Percentiles rank a stretch among this genome's conserved stretches.
Conservation (phyloP, 495 filamentous ascomycete species). For the Sporormia fimetaria region DNA sequence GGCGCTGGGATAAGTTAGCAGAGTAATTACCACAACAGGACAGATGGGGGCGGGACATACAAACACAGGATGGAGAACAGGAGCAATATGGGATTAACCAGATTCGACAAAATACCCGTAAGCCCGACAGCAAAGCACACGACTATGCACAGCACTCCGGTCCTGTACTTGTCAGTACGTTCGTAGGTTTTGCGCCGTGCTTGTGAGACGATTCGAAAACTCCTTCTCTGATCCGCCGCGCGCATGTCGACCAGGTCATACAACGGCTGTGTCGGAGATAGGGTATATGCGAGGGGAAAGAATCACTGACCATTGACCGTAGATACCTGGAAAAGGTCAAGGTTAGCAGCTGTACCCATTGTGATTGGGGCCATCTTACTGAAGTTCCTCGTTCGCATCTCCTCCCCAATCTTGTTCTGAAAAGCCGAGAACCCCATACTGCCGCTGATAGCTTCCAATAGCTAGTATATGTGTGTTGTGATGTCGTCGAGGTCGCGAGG, state of each 20-base stretch:
- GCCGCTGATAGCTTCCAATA: too few relatives aligned
- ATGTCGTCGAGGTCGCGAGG: too few relatives aligned
- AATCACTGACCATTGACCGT: slow-evolving; percentile 87
- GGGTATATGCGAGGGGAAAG: background rate
- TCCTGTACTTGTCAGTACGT: slow-evolving; percentile 51
- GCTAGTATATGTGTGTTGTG: too few relatives aligned
- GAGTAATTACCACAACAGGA: background rate
- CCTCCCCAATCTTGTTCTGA: slow-evolving; percentile 47
- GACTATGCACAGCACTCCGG: slow-evolving; percentile 85
- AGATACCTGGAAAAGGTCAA: slow-evolving; percentile 65
- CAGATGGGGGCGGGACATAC: slow-evolving; percentile 43
- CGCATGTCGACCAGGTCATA: too few relatives aligned
- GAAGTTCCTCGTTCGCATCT: slow-evolving; percentile 94
- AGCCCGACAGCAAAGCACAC: slow-evolving; percentile 93
- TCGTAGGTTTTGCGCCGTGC: too few relatives aligned
- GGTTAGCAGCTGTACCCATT: slow-evolving; percentile 25
- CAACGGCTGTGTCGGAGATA: too few relatives aligned
- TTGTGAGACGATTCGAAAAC: too few relatives aligned
- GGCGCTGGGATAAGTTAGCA: slow-evolving; percentile 40
- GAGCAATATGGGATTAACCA: slow-evolving; percentile 41
- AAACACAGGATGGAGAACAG: slow-evolving; percentile 75
- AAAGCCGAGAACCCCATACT: too few relatives aligned
- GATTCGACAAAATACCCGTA: slow-evolving; percentile 68
- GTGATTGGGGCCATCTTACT: slow-evolving; percentile 50
- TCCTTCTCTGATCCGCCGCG: too few relatives aligned